Conservation (phyloP, 2,329 filamentous ascomycete genomes). For the Tolypocladium tundrense region DNA sequence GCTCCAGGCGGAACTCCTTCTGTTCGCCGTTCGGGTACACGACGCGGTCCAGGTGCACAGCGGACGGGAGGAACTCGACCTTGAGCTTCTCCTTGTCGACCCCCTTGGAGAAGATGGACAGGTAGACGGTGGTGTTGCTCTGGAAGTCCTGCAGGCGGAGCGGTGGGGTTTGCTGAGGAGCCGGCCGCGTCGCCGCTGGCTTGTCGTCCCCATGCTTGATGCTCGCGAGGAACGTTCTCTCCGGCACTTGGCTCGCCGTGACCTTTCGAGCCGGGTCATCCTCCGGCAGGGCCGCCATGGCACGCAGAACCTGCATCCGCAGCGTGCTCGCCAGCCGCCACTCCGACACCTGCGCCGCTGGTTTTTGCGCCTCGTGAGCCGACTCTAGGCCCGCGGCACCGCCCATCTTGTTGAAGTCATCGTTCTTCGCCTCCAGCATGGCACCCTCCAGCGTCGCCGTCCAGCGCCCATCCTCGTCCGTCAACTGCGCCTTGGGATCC, state of each 20-base stretch:
- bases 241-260: slow-evolving; percentile 21
- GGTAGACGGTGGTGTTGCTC: slow-evolving; percentile 20
- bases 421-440: slow-evolving; percentile 16
- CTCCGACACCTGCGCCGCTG: slow-evolving; percentile 9
- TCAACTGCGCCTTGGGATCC: slow-evolving; percentile 16
- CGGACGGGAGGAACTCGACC: slow-evolving; percentile 20
- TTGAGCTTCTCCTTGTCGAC: slow-evolving; percentile 28
- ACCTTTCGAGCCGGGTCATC: slow-evolving; percentile 37
- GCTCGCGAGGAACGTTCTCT: slow-evolving; percentile 15
- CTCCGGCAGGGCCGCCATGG: slow-evolving; percentile 31
- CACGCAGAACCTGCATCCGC: slow-evolving; percentile 35
- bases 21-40: slow-evolving; percentile 39
- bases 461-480: slow-evolving; percentile 39
- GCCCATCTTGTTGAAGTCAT: slow-evolving; percentile 15
- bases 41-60: slow-evolving; percentile 17
- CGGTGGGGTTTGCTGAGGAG: slow-evolving; percentile 11
- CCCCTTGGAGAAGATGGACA: slow-evolving; percentile 33
- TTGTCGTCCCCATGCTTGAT: not conserved
- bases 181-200: not conserved
- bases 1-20: slow-evolving; percentile 51
- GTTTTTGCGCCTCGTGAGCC: too few species aligned
- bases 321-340: slow-evolving; percentile 33
- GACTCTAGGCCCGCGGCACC: not conserved
- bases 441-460: slow-evolving; percentile 22
- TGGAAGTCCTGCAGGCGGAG: slow-evolving; percentile 25